Evolutionary conservation across 495 filamentous ascomycete species (phyloP), one percentile per base, ranked within the genome.

Genomic region (Aspergillus bridgeri): DNA sequence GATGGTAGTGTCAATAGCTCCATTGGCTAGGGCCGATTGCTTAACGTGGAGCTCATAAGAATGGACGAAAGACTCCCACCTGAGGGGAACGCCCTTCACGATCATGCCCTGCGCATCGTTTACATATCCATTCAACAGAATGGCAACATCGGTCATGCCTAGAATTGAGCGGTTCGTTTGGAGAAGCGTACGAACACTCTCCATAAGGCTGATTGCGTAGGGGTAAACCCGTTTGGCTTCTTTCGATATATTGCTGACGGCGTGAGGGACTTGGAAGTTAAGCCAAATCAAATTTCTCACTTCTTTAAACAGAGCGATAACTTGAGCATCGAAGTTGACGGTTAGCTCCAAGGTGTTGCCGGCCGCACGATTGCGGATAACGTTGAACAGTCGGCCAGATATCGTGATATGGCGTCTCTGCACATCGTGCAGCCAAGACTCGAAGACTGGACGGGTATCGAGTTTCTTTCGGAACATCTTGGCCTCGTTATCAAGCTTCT

Each of bases 231-330:
- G 83, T 69, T 95, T 96, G 1, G 94, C 95, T 66, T 98, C 94
- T 72, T 96, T 98, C 3, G 94, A 95, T 59, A 95, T 88, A 61
- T 90, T 98, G 80, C 86, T 96, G 65, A 99, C 87, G 2, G 87
- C 81, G 75, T 98, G 94, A 22, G 95, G 94, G 24, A 99, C 89
- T 53, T 88, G 85, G 69, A 89, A 98, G 65, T 89, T 91, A 47
- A 94, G 84, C 92, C 93, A 98, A 23, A 91, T 82, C 25, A 99
- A 80, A 64, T 98, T 98, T 23, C 94, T 85, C n/a, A 96, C 95
- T 75, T 99, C 94, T 67, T 99, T 99, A 80, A 98, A 99, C 27
- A 99, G 74, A 0, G 91, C 90, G 69, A 98, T 99, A 57, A 98
- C 89, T 66, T 98, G 93, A 8, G 89, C 85, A 72, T 99, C 92